Conservation (phyloP, 768 basidiomycete genomes). For the Lepiota brunneoincarnata region DNA sequence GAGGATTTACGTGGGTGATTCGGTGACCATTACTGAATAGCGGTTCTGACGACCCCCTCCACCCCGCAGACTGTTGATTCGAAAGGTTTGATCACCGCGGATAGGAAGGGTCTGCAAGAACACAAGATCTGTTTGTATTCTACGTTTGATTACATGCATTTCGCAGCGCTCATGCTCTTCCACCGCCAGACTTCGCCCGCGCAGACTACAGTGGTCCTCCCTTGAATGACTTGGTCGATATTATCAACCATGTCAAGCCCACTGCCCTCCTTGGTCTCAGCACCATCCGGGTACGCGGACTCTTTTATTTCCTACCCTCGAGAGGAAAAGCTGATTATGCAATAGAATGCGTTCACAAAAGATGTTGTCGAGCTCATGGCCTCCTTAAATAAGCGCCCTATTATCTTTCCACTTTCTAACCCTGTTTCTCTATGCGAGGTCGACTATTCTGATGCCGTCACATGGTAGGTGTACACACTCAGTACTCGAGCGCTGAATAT, state of each 20-base stretch:
- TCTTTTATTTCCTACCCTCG: not conserved
- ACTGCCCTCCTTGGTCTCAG: slow-evolving; percentile 77
- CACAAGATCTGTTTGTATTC: slow-evolving; percentile 65
- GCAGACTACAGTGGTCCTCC: slow-evolving; percentile 64
- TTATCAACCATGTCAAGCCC: slow-evolving; percentile 70
- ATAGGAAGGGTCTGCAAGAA: slow-evolving; percentile 63
- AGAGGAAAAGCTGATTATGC: not conserved
- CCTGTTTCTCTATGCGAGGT: slow-evolving; percentile 61
- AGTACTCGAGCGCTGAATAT: not conserved
- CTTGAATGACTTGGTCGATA: slow-evolving; percentile 58
- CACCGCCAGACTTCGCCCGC: slow-evolving; percentile 60
- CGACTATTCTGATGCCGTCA: slow-evolving; percentile 57
- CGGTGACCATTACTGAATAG: slow-evolving; percentile 1
- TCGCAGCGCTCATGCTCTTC: slow-evolving; percentile 29
- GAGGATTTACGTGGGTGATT: slow-evolving; percentile 57
- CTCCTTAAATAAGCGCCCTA: slow-evolving; percentile 62
- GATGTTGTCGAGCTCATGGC: slow-evolving; percentile 64
- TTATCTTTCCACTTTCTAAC: slow-evolving; percentile 82
- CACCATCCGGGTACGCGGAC: slow-evolving; percentile 42
- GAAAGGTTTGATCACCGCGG: slow-evolving; percentile 71
- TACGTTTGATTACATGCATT: slow-evolving; percentile 29
- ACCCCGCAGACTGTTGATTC: slow-evolving; percentile 70
- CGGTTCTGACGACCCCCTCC: slow-evolving; percentile 12
- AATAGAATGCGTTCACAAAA: slow-evolving; percentile 60
- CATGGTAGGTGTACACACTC: slow-evolving; percentile 36